These are phyloP conservation scores for Phialophora tarda DNA, from an alignment of 2,329 filamentous ascomycete genomes.

Conservation along the genomic window DNA sequence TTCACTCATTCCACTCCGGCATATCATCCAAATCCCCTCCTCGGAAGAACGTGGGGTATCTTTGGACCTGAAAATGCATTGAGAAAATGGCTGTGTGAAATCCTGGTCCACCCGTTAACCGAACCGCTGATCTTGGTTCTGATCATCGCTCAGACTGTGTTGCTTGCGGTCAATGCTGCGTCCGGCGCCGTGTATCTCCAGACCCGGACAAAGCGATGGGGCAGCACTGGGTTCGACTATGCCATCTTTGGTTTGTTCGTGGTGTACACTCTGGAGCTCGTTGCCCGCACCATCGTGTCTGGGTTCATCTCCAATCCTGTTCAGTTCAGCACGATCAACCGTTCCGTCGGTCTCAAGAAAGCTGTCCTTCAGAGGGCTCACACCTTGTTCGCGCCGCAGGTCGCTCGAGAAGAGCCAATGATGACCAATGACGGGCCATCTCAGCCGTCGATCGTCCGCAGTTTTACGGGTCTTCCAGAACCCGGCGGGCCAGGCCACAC, in stretches of 20 bases:
- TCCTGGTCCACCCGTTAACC: constrained; percentile 83
- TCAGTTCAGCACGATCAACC: constrained; percentile 90
- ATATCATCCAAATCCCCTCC: constrained; percentile 72
- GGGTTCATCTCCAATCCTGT: constrained; percentile 88
- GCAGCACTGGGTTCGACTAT: constrained; percentile 71
- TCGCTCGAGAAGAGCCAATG: constrained; percentile 58
- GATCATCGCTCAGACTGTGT: constrained; percentile 83
- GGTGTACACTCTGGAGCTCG: constrained; percentile 85
- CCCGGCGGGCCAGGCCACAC: constrained; percentile 61
- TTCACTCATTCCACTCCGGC: constrained; percentile 4
- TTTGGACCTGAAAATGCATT: constrained; percentile 79
- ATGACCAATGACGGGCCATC: constrained; percentile 51
- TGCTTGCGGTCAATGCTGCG: constrained; percentile 84
- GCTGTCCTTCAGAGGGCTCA: constrained; percentile 77
- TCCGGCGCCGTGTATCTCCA: constrained; percentile 67
- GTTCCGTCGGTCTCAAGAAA: constrained; percentile 73
- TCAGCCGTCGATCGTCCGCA: constrained; percentile 72
- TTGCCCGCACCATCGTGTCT: constrained; percentile 86
- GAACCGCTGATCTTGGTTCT: constrained; percentile 86
- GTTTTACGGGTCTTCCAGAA: constrained; percentile 75
- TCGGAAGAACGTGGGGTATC: constrained; percentile 82
- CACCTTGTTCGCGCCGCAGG: constrained; percentile 78
- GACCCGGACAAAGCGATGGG: constrained; percentile 69
- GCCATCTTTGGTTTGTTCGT: constrained; percentile 81
- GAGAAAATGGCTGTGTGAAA: constrained; percentile 75